These are phyloP conservation scores for Lactifluus pinguis DNA, from an alignment of 768 basidiomycete species.

Conservation along the genomic window DNA sequence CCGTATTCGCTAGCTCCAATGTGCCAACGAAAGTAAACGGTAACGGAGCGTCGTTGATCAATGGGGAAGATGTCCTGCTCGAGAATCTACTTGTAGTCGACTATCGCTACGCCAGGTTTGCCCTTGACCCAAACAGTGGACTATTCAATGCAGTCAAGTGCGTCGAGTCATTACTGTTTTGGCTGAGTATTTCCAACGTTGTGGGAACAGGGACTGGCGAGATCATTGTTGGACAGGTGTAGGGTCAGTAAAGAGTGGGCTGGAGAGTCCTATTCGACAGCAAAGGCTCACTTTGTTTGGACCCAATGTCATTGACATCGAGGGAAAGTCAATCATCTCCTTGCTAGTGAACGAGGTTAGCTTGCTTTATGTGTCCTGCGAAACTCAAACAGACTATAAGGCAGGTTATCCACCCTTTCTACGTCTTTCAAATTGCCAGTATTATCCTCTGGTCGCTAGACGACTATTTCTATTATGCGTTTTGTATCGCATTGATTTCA, in stretches of 20 bases:
- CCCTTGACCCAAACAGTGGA: constrained; percentile 75
- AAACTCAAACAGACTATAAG: background rate
- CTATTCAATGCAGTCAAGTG: constrained; percentile 77
- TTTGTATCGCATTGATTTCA: constrained; percentile 91
- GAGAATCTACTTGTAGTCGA: constrained; percentile 62
- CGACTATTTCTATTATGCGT: constrained; percentile 95
- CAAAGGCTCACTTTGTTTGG: constrained; percentile 77
- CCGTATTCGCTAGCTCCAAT: constrained; percentile 52
- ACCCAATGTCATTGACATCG: constrained; percentile 80
- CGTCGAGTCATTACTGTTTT: constrained; percentile 17
- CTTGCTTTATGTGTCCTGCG: background rate
- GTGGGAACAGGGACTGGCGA: constrained; percentile 69
- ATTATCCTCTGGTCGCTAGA: constrained; percentile 92
- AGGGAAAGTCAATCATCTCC: constrained; percentile 68
- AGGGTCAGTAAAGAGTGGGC: constrained; percentile 54
- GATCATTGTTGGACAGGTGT: constrained; percentile 65
- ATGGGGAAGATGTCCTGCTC: constrained; percentile 31
- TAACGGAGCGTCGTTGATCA: constrained; percentile 26
- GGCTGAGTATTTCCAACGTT: background rate
- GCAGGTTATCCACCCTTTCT: constrained; percentile 93
- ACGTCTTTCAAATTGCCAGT: constrained; percentile 96
- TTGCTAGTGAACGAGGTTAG: constrained; percentile 85
- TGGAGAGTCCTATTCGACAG: constrained; percentile 42
- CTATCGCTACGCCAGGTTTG: constrained; percentile 89
- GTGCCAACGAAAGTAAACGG: constrained; percentile 14